Conservation (phyloP, 2,329 filamentous ascomycete species). For the Phyllachora maydis region DNA sequence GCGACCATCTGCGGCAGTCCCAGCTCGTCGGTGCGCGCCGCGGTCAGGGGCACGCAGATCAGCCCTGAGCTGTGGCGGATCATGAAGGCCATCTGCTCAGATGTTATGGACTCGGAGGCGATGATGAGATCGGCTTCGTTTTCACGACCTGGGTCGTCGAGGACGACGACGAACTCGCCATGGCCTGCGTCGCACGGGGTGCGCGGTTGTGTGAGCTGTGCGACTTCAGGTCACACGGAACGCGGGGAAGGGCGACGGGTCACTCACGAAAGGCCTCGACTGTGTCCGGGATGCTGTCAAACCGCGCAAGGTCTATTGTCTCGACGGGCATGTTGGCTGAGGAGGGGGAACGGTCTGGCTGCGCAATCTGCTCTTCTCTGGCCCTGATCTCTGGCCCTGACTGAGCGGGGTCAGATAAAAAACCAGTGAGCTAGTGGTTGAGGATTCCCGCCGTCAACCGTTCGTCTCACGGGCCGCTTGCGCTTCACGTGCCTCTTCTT, state of each 20-base stretch:
- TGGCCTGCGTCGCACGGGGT: constrained; percentile 23
- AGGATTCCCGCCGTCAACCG: too few species aligned
- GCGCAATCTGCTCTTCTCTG: too few species aligned
- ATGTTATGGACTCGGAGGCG: constrained; percentile 64
- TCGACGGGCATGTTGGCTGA: constrained; percentile 23
- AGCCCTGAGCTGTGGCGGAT: constrained; percentile 78
- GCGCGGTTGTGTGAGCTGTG: not conserved
- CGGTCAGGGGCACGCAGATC: constrained; percentile 70
- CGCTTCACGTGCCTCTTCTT: too few species aligned
- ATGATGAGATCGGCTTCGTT: constrained; percentile 98
- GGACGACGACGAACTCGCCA: constrained; percentile 87
- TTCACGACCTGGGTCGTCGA: constrained; percentile 81
- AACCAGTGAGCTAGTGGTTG: too few species aligned
- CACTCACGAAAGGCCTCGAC: constrained; percentile 42
- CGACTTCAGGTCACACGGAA: constrained; percentile 1
- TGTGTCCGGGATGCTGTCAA: constrained; percentile 44
- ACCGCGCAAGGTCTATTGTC: constrained; percentile 28
- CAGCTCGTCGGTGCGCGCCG: constrained; percentile 47
- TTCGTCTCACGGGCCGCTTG: too few species aligned
- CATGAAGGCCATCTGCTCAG: constrained; percentile 90
- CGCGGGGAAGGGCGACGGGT: constrained; percentile 1
- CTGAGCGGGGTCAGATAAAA: too few species aligned
- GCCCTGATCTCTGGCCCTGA: too few species aligned
- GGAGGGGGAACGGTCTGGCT: too few species aligned
- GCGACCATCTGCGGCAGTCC: constrained; percentile 77